phyloP scores from a whole-genome alignment of 192 early-diverging fungal genomes.

The Coemansia erecta region DNA sequence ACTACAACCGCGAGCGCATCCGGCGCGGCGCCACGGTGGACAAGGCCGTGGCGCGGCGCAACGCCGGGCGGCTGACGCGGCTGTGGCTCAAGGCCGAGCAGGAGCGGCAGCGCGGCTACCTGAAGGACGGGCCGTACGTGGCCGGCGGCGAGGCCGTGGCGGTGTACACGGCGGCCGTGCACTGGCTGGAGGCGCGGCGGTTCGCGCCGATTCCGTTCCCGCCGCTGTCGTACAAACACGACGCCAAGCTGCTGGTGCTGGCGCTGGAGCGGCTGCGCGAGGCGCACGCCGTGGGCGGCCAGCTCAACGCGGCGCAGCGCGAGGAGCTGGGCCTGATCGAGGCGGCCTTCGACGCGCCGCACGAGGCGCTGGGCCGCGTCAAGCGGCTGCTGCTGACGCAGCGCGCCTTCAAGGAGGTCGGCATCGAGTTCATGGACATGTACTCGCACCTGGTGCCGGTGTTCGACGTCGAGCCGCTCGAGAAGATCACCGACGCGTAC shows the following conservation, averaged over 20 bases:
- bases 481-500: constrained; percentile 99
- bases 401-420: constrained; percentile 98
- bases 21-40: constrained; percentile 97
- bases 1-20: constrained; percentile 99
- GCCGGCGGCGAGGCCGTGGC: constrained; percentile 97
- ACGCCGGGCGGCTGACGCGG: constrained; percentile 95
- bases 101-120: constrained; percentile 98
- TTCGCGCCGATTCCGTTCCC: constrained; percentile 99
- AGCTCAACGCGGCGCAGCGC: constrained; percentile 92
- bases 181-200: constrained; percentile 97
- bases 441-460: constrained; percentile 97
- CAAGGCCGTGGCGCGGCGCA: constrained; percentile 98
- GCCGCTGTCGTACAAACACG: constrained; percentile 99
- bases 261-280: constrained; percentile 95
- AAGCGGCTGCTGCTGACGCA: constrained; percentile 95
- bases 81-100: constrained; percentile 99
- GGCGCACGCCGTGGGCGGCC: constrained; percentile 91
- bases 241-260: constrained; percentile 95
- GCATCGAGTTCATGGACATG: constrained; percentile 99
- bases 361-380: constrained; percentile 70
- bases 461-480: constrained; percentile 97
- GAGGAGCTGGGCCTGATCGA: constrained; percentile 98
- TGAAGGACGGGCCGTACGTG: constrained; percentile 98
- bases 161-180: constrained; percentile 95
- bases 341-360: constrained; percentile 97